Evolutionary conservation across 257 asterid genomes (phyloP).

Genomic region (Coffea eugenioides): DNA sequence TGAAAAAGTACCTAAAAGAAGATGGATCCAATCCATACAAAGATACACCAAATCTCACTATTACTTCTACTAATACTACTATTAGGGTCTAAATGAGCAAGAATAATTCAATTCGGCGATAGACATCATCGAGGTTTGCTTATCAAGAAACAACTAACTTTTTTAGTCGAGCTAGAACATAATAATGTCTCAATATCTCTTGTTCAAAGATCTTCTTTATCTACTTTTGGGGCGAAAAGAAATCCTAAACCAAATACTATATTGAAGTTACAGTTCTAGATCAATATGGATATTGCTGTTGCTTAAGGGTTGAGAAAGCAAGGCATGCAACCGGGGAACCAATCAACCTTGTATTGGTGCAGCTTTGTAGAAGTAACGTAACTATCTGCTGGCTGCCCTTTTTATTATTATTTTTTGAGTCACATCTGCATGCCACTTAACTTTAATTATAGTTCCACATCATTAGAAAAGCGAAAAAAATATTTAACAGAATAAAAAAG

Average conservation of each 20-base stretch:
- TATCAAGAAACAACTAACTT: constrained; percentile 18
- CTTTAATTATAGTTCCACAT: background rate
- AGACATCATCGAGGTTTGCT: constrained; percentile 17
- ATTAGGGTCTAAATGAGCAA: constrained; percentile 1
- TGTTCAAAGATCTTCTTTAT: background rate
- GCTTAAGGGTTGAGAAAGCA: constrained; percentile 12
- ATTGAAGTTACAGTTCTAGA: background rate
- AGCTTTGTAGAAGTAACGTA: background rate
- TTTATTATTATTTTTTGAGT: background rate
- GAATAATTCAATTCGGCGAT: constrained; percentile 26
- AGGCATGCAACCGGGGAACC: constrained; percentile 15
- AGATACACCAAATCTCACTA: constrained; percentile 27
- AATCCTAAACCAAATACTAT: background rate
- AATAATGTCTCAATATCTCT: background rate
- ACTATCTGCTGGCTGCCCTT: background rate
- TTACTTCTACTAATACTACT: background rate
- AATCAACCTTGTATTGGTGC: background rate
- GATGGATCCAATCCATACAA: constrained; percentile 30
- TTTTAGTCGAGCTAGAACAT: background rate
- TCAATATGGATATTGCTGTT: background rate
- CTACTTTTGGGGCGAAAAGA: background rate
- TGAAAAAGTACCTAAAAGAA: constrained; percentile 28
- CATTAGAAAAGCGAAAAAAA: background rate
- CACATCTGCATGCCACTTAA: constrained; percentile 4
- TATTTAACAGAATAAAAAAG: background rate